phyloP scores from a whole-genome alignment of 2,329 filamentous ascomycete species.

The Dactylonectria macrodidyma region DNA sequence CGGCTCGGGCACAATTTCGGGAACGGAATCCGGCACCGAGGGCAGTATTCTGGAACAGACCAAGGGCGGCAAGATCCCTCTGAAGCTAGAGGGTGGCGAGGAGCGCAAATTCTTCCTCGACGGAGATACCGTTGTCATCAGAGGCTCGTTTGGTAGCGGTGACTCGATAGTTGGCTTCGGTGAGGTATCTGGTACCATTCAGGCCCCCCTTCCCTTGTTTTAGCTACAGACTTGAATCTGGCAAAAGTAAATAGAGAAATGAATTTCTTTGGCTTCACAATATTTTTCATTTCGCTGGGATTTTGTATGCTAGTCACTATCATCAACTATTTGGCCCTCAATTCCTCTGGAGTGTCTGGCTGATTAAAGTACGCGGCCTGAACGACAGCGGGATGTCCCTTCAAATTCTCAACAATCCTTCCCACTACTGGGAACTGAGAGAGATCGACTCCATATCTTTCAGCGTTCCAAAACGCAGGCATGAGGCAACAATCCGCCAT shows the following conservation, averaged over 20 bases:
- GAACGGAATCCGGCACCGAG: slow-evolving; percentile 73
- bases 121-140: slow-evolving; percentile 78
- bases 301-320: neutral
- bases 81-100: slow-evolving; percentile 75
- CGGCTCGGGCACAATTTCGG: slow-evolving; percentile 83
- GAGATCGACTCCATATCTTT: slow-evolving; percentile 69
- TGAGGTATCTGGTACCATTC: slow-evolving; percentile 76
- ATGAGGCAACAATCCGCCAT: slow-evolving; percentile 72
- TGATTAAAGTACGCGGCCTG: slow-evolving; percentile 69
- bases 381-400: slow-evolving; percentile 64
- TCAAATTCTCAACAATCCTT: slow-evolving; percentile 62
- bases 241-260: neutral
- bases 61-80: slow-evolving; percentile 75
- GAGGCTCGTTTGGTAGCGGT: slow-evolving; percentile 76
- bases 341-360: slow-evolving; percentile 60
- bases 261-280: neutral
- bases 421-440: slow-evolving; percentile 62
- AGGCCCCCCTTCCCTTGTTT: slow-evolving; percentile 51
- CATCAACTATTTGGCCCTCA: slow-evolving; percentile 35
- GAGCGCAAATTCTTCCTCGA: slow-evolving; percentile 81
- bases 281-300: neutral
- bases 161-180: slow-evolving; percentile 83
- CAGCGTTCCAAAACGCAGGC: slow-evolving; percentile 71
- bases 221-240: slow-evolving; percentile 27
- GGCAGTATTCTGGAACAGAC: slow-evolving; percentile 83